Conservation (phyloP, 306 rosid genomes). For the Castanea mollissima region DNA sequence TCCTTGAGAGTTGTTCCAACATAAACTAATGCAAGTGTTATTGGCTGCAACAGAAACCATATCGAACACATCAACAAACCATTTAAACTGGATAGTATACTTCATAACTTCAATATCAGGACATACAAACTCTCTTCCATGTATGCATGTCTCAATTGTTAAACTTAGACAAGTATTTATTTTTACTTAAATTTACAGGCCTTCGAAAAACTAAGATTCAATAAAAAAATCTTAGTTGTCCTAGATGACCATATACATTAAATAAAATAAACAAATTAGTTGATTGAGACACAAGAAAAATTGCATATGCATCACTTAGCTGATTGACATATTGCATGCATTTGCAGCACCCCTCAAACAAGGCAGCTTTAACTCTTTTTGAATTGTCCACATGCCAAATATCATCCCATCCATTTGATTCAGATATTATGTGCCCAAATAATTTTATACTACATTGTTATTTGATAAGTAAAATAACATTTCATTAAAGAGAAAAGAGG, state of each 20-base stretch:
- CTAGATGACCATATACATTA: background rate
- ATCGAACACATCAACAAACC: slow-evolving; percentile 16
- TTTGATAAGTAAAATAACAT: too few species aligned
- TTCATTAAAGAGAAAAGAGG: too few species aligned
- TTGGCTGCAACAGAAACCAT: slow-evolving; percentile 65
- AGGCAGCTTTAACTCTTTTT: background rate
- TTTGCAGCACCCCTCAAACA: background rate
- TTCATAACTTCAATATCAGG: background rate
- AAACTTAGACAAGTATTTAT: background rate
- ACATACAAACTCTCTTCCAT: background rate
- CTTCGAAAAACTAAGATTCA: background rate
- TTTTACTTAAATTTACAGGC: background rate
- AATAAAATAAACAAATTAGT: too few species aligned
- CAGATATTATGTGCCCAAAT: background rate
- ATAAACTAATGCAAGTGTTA: slow-evolving; percentile 80
- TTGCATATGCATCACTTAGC: background rate
- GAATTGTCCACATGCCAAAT: background rate
- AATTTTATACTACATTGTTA: too few species aligned
- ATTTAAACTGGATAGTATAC: background rate
- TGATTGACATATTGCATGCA: background rate
- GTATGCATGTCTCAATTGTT: background rate
- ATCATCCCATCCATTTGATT: background rate
- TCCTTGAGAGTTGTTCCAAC: slow-evolving; percentile 95
- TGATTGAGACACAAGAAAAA: background rate
- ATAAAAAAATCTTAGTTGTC: background rate